Evolutionary conservation across 2,329 filamentous ascomycete genomes (phyloP), one percentile per base, ranked within the genome.

Genomic region (Sarocladium strictum): DNA sequence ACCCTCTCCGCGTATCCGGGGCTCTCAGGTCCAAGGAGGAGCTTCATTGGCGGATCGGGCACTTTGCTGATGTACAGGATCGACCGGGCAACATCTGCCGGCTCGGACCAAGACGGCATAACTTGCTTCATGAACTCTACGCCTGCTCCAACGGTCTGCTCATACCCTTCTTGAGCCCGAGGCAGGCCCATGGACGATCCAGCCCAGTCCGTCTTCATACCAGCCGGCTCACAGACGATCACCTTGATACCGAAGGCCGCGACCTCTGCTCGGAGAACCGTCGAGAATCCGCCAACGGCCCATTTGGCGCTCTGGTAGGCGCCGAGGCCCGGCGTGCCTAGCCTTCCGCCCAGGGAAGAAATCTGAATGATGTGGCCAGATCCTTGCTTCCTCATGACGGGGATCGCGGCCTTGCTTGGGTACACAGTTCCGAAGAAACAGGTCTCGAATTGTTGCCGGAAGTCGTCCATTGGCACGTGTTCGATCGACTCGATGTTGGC

Each of bases 381-480:
- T 2, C 60, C 57, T 55, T 65, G 65, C 23, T 58, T 52, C 1
- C 69, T 62, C 58, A 75, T 59, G 0, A 70, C 62, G 2, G 69
- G 65, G 3, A 72, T 56, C 2, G 67, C 68, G 3, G 70, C 70
- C 6, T 68, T 72, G 4, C 79, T 83, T 1, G 83, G 75, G 43
- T 78, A 71, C 3, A 84, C 63, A 1, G 82, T 65, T 2, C 82
- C 81, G 55, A 80, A 82, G 61, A 84, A 78, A 60, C 85, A 85
- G 56, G 80, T 74, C 51, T 85, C 78, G 65, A 85, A 75, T 60
- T 84, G 76, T 2, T 64, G 72, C 2, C 75, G 70, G 40, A 79
- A 75, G 27, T 80, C 72, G 2, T 70, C 62, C 1, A 81, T 71
- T 1, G 68, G 67, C 2, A 78, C 63, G 6, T 76, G 75, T 60